Evolutionary conservation across 306 rosid species (phyloP), one percentile per base, ranked within the genome.

Genomic region (Vicia villosa): DNA sequence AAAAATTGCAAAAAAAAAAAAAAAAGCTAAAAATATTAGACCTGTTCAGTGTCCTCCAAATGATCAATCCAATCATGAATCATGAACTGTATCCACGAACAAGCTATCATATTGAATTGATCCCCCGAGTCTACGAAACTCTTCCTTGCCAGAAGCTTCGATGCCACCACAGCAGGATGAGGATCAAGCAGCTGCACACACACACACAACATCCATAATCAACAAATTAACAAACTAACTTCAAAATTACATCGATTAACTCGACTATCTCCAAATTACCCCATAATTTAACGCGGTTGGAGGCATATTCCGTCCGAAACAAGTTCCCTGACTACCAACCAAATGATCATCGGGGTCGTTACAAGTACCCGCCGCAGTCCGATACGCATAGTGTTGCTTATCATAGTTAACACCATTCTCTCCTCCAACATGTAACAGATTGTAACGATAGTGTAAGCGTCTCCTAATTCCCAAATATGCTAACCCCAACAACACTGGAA

Each of bases 11-110:
- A 32, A 2, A 34, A 24, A 34, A 2, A 34, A 24, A 34, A 34
- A 34, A 6, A 6, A 7, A 6, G 37, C 37, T 6, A 6, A 32
- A 32, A 12, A 58, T 15, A 32, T 12, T 6, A 6, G 4, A 63
- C 96, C 84, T 87, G 90, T 62, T 84, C 58, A 22, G 89, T 91
- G 73, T 88, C 97, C 80, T 86, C 97, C 68, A 91, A 78, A 78
- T 88, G 95, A 57, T 91, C 90, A 40, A 84, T 75, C 97, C 97
- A 91, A 67, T 88, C 97, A 80, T 91, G 97, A 68, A 91, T 78
- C 97, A 91, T 88, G 75, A 91, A 84, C 52, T 91, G 97, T 52
- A 88, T 69, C 97, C 97, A 88, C 8, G 90, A 86, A 60, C 88
- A 75, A 32, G 92, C 95, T 49, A 90, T 86, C 86, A 90, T 76